phyloP scores from a whole-genome alignment of 768 basidiomycete genomes.

The Trametes meyenii region DNA sequence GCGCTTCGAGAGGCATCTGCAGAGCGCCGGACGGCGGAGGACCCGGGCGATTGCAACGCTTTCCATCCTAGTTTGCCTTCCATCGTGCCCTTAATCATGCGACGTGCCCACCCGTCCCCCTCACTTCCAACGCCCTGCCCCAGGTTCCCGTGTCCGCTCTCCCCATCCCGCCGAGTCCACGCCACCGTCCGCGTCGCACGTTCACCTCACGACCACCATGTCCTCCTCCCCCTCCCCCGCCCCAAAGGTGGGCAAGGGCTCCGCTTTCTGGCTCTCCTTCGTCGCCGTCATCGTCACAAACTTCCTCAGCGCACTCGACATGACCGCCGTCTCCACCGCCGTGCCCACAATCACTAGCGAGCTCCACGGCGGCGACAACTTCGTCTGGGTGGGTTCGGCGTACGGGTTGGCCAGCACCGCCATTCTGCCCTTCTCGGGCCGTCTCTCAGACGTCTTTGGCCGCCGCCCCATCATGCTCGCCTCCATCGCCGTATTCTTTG shows the following conservation, averaged over 20 bases:
- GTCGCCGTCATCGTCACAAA: constrained; percentile 10
- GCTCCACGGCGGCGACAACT: constrained; percentile 24
- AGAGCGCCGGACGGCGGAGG: no score
- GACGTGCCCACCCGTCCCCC: no score
- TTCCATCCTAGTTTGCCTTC: no score
- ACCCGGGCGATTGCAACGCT: no score
- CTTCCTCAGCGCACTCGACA: constrained; percentile 21
- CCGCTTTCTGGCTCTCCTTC: constrained; percentile 14
- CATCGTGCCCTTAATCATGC: no score
- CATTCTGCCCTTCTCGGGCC: constrained; percentile 34
- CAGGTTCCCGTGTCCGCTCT: no score
- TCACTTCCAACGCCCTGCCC: no score
- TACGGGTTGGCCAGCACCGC: constrained; percentile 41
- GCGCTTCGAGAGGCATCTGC: no score
- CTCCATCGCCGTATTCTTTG: constrained; percentile 37
- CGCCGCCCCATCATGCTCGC: constrained; percentile 36
- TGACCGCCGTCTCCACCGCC: constrained; percentile 11
- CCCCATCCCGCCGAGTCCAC: no score
- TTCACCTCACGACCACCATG: no score
- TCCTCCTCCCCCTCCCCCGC: background rate
- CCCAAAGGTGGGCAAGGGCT: background rate
- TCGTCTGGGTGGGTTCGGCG: constrained; percentile 34
- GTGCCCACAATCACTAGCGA: constrained; percentile 17
- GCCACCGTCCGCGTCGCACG: no score
- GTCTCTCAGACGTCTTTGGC: constrained; percentile 33